Evolutionary conservation across 2,329 filamentous ascomycete genomes (phyloP).

Genomic region (Talaromyces sp.): DNA sequence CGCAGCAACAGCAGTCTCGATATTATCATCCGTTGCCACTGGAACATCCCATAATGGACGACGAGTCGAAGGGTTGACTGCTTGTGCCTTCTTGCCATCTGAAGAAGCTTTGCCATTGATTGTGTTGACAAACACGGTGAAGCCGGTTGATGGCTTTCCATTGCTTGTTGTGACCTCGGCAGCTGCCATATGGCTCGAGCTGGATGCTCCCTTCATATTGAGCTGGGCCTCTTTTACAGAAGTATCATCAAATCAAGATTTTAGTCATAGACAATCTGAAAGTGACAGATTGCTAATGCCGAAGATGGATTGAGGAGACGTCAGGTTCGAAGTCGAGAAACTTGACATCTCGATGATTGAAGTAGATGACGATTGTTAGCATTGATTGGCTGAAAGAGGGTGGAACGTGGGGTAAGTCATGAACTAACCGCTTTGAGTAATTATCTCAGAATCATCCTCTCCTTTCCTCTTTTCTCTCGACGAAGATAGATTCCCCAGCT

Average conservation of each 20-base stretch:
- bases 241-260: background rate
- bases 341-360: background rate
- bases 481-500: background rate
- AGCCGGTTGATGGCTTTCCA: constrained; percentile 7
- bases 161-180: background rate
- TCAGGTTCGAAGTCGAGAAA: background rate
- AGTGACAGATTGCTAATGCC: no score
- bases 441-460: background rate
- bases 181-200: background rate
- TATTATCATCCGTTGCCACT: constrained; percentile 40
- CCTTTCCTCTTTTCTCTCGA: background rate
- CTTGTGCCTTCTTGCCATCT: constrained; percentile 34
- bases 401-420: background rate
- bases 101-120: constrained; percentile 43
- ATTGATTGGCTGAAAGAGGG: background rate
- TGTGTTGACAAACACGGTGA: constrained; percentile 43
- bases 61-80: constrained; percentile 47
- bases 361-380: constrained; percentile 3
- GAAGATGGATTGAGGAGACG: background rate
- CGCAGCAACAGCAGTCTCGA: constrained; percentile 47
- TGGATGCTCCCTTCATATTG: background rate
- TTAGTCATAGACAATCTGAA: background rate
- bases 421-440: constrained; percentile 1
- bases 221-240: background rate
- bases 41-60: constrained; percentile 47